Conservation (phyloP, 2,329 filamentous ascomycete genomes). For the Verticillium zaregamsianum region DNA sequence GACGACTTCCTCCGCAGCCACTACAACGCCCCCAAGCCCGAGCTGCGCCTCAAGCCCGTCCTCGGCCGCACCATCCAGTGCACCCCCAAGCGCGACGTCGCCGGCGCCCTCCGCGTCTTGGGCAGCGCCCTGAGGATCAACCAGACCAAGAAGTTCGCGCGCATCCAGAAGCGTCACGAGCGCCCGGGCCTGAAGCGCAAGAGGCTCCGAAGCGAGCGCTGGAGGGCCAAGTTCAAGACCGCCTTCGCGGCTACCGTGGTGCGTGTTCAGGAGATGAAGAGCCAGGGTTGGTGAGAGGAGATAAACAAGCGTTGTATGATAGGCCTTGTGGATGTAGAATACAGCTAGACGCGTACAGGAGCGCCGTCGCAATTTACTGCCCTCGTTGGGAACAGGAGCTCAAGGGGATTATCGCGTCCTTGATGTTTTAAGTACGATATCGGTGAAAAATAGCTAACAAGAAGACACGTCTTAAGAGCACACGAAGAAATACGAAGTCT, state of each 20-base stretch:
- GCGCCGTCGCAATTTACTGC: neutral
- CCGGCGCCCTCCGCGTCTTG: slow-evolving; percentile 39
- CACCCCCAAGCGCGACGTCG: slow-evolving; percentile 36
- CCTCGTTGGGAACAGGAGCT: too few relatives aligned
- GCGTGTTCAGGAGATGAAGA: slow-evolving; percentile 65
- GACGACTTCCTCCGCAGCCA: slow-evolving; percentile 15
- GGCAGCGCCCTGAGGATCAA: slow-evolving; percentile 43
- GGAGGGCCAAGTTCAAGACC: slow-evolving; percentile 63
- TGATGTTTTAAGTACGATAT: too few relatives aligned
- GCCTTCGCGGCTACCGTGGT: slow-evolving; percentile 62
- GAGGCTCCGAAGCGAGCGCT: slow-evolving; percentile 65
- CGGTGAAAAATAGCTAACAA: too few relatives aligned
- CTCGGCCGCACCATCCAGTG: slow-evolving; percentile 41
- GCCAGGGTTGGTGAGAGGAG: slow-evolving; percentile 67
- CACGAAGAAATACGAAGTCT: too few relatives aligned
- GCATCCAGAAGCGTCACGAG: slow-evolving; percentile 68
- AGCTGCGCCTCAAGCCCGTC: slow-evolving; percentile 34
- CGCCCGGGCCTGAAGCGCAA: slow-evolving; percentile 73
- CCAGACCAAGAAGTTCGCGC: slow-evolving; percentile 39
- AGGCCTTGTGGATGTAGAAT: slow-evolving; percentile 4
- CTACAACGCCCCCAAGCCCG: slow-evolving; percentile 12
- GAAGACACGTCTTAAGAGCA: too few relatives aligned
- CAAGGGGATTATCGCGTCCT: too few relatives aligned
- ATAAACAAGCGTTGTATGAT: neutral
- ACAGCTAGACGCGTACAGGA: neutral